Evolutionary conservation across 2,329 filamentous ascomycete genomes (phyloP).

Genomic region (Annulohypoxylon truncatum): DNA sequence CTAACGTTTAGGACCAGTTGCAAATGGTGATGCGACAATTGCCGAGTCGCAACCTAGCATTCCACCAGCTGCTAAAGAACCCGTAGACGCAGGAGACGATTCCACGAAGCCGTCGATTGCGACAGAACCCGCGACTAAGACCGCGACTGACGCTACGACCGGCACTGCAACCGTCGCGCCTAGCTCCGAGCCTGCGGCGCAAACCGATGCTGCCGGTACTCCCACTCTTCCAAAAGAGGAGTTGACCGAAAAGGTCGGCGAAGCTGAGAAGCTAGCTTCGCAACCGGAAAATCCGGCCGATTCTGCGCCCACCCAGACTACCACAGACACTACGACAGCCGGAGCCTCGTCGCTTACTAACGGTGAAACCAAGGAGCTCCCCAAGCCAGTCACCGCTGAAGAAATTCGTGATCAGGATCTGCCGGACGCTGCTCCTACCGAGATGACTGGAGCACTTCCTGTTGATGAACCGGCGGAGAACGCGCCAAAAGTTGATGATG

Average conservation of each 20-base stretch:
- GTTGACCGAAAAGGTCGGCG: constrained; percentile 38
- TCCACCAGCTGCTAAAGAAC: constrained; percentile 42
- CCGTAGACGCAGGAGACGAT: constrained; percentile 38
- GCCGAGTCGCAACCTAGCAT: constrained; percentile 36
- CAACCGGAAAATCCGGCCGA: constrained; percentile 45
- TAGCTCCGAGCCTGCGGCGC: constrained; percentile 30
- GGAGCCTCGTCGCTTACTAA: constrained; percentile 34
- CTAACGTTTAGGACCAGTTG: constrained; percentile 44
- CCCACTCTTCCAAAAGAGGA: constrained; percentile 39
- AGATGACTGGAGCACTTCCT: constrained; percentile 33
- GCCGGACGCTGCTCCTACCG: constrained; percentile 33
- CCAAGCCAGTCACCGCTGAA: constrained; percentile 48
- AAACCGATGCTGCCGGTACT: constrained; percentile 30
- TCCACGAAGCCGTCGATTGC: constrained; percentile 37
- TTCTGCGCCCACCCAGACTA: constrained; percentile 24
- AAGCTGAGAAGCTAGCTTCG: constrained; percentile 33
- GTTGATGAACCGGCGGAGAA: constrained; percentile 41
- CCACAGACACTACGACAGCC: constrained; percentile 29
- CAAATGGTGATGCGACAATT: constrained; percentile 39
- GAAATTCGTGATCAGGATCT: constrained; percentile 46
- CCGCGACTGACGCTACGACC: constrained; percentile 22
- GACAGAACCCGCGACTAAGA: not conserved
- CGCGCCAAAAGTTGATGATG: constrained; percentile 30
- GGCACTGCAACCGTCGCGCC: constrained; percentile 20
- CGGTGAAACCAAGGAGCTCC: constrained; percentile 40